These are phyloP conservation scores for Dictyostelium purpureum DNA, from an alignment of 78 protist genomes.

Conservation along the genomic window DNA sequence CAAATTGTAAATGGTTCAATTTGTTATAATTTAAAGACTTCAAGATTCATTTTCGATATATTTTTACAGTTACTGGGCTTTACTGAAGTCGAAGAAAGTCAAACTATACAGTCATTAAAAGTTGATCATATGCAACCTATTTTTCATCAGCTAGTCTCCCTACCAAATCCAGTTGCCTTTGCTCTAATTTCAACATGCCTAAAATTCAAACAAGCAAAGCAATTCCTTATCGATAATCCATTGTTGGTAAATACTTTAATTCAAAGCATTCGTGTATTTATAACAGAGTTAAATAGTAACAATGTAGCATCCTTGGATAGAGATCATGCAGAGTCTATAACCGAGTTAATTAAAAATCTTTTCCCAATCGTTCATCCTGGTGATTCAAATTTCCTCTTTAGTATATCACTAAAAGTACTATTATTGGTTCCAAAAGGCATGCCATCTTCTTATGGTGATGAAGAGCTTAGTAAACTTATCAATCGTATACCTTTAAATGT, in stretches of 20 bases:
- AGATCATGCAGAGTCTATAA: not conserved
- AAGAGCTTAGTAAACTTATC: not conserved
- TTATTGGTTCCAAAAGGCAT: not conserved
- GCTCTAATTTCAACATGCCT: not conserved
- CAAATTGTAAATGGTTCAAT: not conserved
- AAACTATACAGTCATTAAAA: not conserved
- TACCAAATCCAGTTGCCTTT: not conserved
- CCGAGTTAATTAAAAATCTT: not conserved
- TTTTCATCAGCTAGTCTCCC: not conserved
- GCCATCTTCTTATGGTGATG: slow-evolving; percentile 10
- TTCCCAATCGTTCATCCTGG: not conserved
- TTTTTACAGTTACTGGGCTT: not conserved
- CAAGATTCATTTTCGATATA: not conserved
- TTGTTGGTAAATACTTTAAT: not conserved
- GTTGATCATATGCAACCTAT: not conserved
- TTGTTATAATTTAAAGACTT: not conserved
- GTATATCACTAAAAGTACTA: not conserved
- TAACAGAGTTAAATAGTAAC: not conserved
- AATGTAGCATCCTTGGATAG: not conserved
- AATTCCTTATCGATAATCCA: slow-evolving; percentile 7
- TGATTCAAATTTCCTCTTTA: not conserved
- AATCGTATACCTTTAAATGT: not conserved
- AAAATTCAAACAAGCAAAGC: not conserved
- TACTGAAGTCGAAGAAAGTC: not conserved
- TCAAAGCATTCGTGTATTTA: not conserved